Percentiles rank a stretch among this genome's conserved stretches.
Evolutionary conservation across 257 asterid species (phyloP).

Genomic region (Salvia miltiorrhiza): DNA sequence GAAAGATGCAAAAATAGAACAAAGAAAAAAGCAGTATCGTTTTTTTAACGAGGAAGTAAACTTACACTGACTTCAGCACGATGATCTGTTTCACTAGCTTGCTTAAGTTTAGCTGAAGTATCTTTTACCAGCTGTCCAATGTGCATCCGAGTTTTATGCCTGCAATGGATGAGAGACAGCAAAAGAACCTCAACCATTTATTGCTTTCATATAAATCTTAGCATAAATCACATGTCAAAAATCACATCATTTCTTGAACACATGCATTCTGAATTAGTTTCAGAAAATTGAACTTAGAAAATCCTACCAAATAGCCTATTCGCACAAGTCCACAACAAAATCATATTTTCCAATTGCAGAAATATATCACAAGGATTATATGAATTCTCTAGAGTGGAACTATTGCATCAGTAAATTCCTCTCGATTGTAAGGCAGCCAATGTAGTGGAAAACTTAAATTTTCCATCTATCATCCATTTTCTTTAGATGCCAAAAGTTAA

Average conservation of each 20-base stretch:
- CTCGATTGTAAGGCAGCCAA: not conserved
- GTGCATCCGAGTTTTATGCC: constrained; percentile 84
- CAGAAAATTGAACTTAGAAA: not conserved
- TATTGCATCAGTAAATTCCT: not conserved
- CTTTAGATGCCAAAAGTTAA: not conserved
- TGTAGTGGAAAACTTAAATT: not conserved
- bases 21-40: constrained; percentile 1
- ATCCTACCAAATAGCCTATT: not conserved
- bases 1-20: not conserved
- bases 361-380: not conserved
- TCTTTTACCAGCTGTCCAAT: constrained; percentile 77
- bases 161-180: constrained; percentile 30
- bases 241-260: constrained; percentile 2
- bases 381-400: not conserved
- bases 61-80: constrained; percentile 68
- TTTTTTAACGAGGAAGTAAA: constrained; percentile 17
- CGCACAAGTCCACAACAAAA: not conserved
- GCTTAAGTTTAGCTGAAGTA: constrained; percentile 79
- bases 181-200: constrained; percentile 15
- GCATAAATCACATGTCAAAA: not conserved
- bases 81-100: constrained; percentile 80
- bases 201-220: not conserved
- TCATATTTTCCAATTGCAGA: not conserved
- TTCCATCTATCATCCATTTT: not conserved
- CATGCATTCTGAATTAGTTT: constrained; percentile 10